These are phyloP conservation scores for Arachis monticola DNA, from an alignment of 331 rosid genomes.

Conservation along the genomic window DNA sequence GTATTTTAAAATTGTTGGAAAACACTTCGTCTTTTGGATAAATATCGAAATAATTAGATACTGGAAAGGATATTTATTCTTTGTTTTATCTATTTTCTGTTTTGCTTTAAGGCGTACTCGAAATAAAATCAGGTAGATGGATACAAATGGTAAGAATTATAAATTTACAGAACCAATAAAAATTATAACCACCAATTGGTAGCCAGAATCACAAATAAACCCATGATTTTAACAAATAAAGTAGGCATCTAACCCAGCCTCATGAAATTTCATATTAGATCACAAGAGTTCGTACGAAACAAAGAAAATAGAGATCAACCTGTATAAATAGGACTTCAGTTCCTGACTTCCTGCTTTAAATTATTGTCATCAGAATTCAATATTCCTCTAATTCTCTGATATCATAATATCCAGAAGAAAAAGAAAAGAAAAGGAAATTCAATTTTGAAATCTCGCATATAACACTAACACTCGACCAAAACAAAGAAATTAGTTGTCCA, in stretches of 20 bases:
- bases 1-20: too few relatives aligned
- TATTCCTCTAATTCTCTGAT: not conserved
- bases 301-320: not conserved
- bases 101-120: too few relatives aligned
- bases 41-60: too few relatives aligned
- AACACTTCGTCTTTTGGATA: too few relatives aligned
- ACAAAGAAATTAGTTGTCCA: conserved; percentile 10
- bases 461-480: not conserved
- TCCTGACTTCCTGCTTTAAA: conserved; percentile 7
- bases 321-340: not conserved
- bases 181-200: too few relatives aligned
- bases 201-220: too few relatives aligned
- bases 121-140: too few relatives aligned
- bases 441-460: conserved; percentile 15
- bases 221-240: too few relatives aligned
- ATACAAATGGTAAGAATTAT: too few relatives aligned
- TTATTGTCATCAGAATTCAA: conserved; percentile 12
- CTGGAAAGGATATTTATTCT: too few relatives aligned
- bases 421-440: not conserved
- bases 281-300: conserved; percentile 1
- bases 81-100: too few relatives aligned
- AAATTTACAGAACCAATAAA: too few relatives aligned
- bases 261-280: conserved; percentile 20
- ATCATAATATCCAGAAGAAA: not conserved
- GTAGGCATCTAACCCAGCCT: not conserved